A percentile compares a stretch with the other conserved stretches of the same genome.
Evolutionary conservation across 2,329 filamentous ascomycete genomes (phyloP).

Genomic region (Dothiorella sarmentorum): DNA sequence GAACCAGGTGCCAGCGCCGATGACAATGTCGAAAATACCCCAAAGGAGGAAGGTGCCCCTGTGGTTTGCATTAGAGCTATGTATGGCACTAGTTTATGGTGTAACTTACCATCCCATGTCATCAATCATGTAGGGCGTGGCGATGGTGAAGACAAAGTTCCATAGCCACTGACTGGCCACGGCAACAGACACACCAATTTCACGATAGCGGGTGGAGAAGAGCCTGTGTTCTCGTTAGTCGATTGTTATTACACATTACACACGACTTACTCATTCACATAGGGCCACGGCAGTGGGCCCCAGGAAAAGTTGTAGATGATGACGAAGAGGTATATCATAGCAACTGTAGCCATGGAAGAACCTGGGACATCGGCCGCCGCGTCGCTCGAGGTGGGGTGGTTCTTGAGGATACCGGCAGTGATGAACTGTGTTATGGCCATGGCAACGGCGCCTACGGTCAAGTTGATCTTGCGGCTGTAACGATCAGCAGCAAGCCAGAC

Average conservation of each 20-base stretch:
- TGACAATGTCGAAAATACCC: slow-evolving; percentile 45
- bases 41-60: slow-evolving; percentile 43
- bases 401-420: slow-evolving; percentile 30
- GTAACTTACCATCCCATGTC: slow-evolving; percentile 43
- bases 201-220: slow-evolving; percentile 51
- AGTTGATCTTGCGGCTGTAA: slow-evolving; percentile 42
- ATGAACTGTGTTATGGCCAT: slow-evolving; percentile 37
- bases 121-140: slow-evolving; percentile 50
- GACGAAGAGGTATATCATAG: slow-evolving; percentile 55
- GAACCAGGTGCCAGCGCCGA: slow-evolving; percentile 39
- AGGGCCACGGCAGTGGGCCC: slow-evolving; percentile 54
- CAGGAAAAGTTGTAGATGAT: slow-evolving; percentile 53
- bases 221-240: slow-evolving; percentile 30
- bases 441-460: slow-evolving; percentile 30
- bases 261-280: slow-evolving; percentile 43
- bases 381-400: slow-evolving; percentile 24
- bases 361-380: slow-evolving; percentile 27
- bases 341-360: slow-evolving; percentile 50
- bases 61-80: not conserved
- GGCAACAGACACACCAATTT: slow-evolving; percentile 49
- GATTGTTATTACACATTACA: not conserved
- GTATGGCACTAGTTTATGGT: not conserved
- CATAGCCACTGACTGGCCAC: slow-evolving; percentile 51
- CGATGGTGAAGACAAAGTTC: slow-evolving; percentile 50
- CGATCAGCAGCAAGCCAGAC: slow-evolving; percentile 53